A percentile compares a stretch with the other conserved stretches of the same genome.
Conservation (phyloP, 257 asterid genomes). For the Jasminum sambac region DNA sequence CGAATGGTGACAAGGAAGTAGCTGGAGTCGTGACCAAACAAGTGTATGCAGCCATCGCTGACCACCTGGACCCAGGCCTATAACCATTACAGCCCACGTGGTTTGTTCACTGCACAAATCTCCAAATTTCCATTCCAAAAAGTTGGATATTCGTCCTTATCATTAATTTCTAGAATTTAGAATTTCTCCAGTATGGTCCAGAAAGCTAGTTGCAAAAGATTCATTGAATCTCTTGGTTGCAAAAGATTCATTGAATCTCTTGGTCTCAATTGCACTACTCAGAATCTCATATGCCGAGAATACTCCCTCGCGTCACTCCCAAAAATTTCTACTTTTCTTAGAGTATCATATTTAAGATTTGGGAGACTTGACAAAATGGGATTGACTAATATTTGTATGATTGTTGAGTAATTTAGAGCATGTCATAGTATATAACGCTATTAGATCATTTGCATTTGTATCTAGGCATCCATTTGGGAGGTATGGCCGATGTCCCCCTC, state of each 20-base stretch:
- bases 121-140: neutral
- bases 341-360: no score
- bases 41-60: conserved; percentile 30
- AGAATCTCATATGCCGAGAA: conserved; percentile 3
- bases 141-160: conserved; percentile 19
- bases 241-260: conserved; percentile 25
- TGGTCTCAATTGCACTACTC: neutral
- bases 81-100: conserved; percentile 26
- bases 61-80: conserved; percentile 30
- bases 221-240: neutral
- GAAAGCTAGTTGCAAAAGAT: no score
- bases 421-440: no score
- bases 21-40: conserved; percentile 21
- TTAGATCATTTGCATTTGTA: no score
- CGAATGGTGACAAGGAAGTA: conserved; percentile 19
- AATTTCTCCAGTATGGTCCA: neutral
- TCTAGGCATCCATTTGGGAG: no score
- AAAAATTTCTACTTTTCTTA: no score
- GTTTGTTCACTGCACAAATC: neutral
- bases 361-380: no score
- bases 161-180: conserved; percentile 13
- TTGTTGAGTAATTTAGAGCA: no score
- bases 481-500: no score
- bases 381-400: no score
- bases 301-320: conserved; percentile 5